Evolutionary conservation across 1,139 yeast genomes (phyloP).

Genomic region (Lodderomyces beijingensis): DNA sequence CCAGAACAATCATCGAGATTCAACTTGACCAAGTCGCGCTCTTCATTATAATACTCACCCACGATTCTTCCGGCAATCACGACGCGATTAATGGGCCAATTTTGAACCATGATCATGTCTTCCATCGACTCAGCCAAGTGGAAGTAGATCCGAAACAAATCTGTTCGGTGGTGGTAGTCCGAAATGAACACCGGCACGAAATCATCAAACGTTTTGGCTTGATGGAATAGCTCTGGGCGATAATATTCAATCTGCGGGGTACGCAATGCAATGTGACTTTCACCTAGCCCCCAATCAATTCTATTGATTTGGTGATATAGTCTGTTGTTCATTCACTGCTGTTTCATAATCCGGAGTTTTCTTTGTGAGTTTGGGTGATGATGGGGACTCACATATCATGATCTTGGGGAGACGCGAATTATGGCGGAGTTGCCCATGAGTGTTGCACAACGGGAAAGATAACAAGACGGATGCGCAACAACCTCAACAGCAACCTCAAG

Average conservation of each 20-base stretch:
- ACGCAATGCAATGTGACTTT: slow-evolving; percentile 15
- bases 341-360: not conserved
- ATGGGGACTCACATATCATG: no score
- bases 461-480: no score
- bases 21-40: slow-evolving; percentile 9
- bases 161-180: slow-evolving; percentile 12
- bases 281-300: slow-evolving; percentile 15
- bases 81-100: slow-evolving; percentile 15
- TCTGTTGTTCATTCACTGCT: not conserved
- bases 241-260: slow-evolving; percentile 11
- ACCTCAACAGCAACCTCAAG: no score
- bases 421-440: no score
- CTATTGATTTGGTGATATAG: slow-evolving; percentile 3
- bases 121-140: slow-evolving; percentile 6
- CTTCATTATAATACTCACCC: slow-evolving; percentile 13
- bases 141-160: slow-evolving; percentile 12
- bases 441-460: no score
- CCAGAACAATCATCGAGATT: slow-evolving; percentile 17
- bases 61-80: slow-evolving; percentile 15
- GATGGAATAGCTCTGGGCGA: slow-evolving; percentile 17
- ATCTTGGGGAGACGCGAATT: no score
- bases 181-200: slow-evolving; percentile 15
- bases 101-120: slow-evolving; percentile 15
- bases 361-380: no score
- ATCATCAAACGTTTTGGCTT: slow-evolving; percentile 13